Evolutionary conservation across 306 rosid genomes (phyloP), one percentile per base, ranked within the genome.

Genomic region (Canavalia gladiata): DNA sequence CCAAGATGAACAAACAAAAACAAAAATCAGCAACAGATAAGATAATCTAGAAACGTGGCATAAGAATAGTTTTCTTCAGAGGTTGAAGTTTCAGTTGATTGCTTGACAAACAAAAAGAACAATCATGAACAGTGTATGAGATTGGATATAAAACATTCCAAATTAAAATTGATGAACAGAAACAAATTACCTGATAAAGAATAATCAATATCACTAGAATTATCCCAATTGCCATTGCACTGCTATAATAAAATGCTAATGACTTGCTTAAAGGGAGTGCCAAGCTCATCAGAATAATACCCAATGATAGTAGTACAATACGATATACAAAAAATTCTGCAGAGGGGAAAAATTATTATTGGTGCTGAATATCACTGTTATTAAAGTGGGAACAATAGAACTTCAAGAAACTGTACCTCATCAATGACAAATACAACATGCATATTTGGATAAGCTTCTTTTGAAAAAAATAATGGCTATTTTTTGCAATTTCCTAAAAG

Each of bases 191-290:
- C 97, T 93, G 99, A 82, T 89, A 95, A 79, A 95, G 97, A 88
- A 95, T 88, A 51, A 95, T 82, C 88, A 91, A 72, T 84, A 91
- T 79, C 70, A 95, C 92, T 78, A 95, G 96, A 81, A 93, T 82
- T 75, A 91, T 87, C 59, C 99, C 98, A 43, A 93, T 59, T 47
- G 89, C 83, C 98, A 95, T 95, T 81, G 93, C 94, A 7, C 96
- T 89, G 76, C 94, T 63, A 63, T 93, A 93, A 85, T 93, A 95
- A 81, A 93, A 95, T 80, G 87, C 85, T 62, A 93, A 80, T 6
- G 97, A 95, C 25, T 88, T 83, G 93, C 99, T 87, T 68, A 91
- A 72, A 45, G 72, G 66, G 75, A 96, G 83, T 13, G 99, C 96
- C 83, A 81, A 70, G 87, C 91, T 89, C 94, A 93, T 72, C 88